Base-by-base conservation (phyloP, 1,139 yeast genomes). In the Zygotorulaspora mrakii region DNA sequence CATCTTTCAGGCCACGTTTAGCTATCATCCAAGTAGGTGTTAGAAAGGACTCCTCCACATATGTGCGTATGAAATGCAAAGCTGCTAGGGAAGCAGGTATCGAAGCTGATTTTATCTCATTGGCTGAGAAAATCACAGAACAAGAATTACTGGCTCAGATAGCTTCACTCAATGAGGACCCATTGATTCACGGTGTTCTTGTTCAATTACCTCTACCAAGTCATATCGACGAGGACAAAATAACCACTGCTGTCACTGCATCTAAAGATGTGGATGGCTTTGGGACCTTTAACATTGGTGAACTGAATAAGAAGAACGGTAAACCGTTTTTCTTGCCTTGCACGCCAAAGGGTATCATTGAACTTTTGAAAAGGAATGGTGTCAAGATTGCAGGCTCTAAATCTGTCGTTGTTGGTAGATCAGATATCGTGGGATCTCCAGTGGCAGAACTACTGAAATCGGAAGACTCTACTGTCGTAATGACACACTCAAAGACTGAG, bases 241-340 rank as follows among this genome's bases (percentile, higher is more conserved):
- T 91, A 52, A 89, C 96, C 37, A 76, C 77, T 50, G 77, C 89
- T 14, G 96, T 91, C 21, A 64, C 71, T 32, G 75, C 88, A 13
- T 74, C 73, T 41, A 91, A 91, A 69, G 99, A 91, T 57, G 96
- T 94, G 35, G 99, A 91, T 61, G 99, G 98, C 1, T 91, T 91
- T 59, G 95, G 94, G 37, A 83, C 94, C 33, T 74, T 66, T 62
- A 94, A 91, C 65, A 83, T 86, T 39, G 97, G 97, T 41, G 97
- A 91, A 66, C 74, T 91, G 53, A 80, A 89, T 57, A 89, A 89
- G 68, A 82, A 82, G 54, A 85, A 86, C 42, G 98, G 98, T 38
- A 64, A 74, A 26, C 98, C 98, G 16, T 64, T 68, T 46, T 91
- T 86, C 65, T 71, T 85, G 54, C 98, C 99, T 24, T 91, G 98